Evolutionary conservation across 345 rosid genomes (phyloP).

Genomic region (Firmiana major): DNA sequence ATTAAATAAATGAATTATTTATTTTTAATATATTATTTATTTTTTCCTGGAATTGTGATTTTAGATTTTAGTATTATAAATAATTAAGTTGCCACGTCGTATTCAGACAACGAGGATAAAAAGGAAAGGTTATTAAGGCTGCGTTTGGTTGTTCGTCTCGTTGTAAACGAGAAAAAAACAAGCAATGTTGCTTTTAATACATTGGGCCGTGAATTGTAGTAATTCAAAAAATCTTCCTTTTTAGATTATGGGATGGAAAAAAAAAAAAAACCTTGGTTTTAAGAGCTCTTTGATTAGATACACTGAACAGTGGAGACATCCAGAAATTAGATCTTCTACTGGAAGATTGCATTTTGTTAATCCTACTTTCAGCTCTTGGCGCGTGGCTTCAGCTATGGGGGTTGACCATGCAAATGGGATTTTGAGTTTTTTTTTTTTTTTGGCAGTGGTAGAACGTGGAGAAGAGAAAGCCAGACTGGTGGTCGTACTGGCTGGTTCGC

Average conservation of each 20-base stretch:
- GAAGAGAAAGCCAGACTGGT: neutral
- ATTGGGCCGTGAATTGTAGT: neutral
- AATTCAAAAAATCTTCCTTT: conserved; percentile 36
- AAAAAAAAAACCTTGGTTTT: conserved; percentile 16
- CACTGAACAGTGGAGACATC: neutral
- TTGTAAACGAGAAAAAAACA: neutral
- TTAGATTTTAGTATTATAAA: neutral
- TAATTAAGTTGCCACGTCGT: neutral
- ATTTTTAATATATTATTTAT: too few relatives aligned
- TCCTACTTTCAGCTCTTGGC: neutral
- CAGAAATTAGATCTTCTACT: neutral
- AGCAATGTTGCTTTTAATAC: conserved; percentile 8
- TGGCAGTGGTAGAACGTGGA: neutral
- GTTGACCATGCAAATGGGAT: neutral
- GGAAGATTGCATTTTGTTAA: neutral
- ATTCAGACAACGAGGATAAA: neutral
- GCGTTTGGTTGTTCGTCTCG: neutral
- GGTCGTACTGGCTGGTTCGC: neutral
- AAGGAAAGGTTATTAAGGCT: neutral
- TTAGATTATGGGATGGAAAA: conserved; percentile 22
- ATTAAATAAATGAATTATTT: too few relatives aligned
- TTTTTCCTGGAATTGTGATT: too few relatives aligned
- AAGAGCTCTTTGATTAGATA: conserved; percentile 15
- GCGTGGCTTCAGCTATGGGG: neutral
- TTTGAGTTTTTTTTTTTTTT: too few relatives aligned